Evolutionary conservation across 1,284 basidiomycete genomes (phyloP).

Genomic region (Rhodotorula sp.): DNA sequence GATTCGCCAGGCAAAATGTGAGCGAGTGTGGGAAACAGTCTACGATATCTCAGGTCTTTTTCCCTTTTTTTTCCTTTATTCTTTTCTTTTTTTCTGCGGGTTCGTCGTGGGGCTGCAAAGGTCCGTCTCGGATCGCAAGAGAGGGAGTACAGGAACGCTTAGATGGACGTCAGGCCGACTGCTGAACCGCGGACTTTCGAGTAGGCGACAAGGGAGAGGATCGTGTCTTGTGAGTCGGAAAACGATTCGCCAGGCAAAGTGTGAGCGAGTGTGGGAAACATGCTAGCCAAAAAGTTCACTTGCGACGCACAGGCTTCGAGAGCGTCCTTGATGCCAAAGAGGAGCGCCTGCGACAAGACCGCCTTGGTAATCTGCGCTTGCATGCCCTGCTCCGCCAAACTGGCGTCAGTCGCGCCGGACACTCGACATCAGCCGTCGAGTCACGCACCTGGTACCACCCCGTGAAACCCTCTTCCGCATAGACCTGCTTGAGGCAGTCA

Average conservation of each 20-base stretch:
- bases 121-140: too few relatives aligned
- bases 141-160: background rate
- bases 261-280: too few relatives aligned
- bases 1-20: too few relatives aligned
- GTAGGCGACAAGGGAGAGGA: conserved; percentile 35
- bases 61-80: too few relatives aligned
- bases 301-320: conserved; percentile 41
- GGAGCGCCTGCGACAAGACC: conserved; percentile 68
- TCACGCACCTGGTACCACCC: conserved; percentile 86
- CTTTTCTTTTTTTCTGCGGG: too few relatives aligned
- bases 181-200: conserved; percentile 22
- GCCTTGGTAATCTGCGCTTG: conserved; percentile 86
- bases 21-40: too few relatives aligned
- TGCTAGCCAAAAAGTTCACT: background rate
- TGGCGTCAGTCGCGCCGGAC: background rate
- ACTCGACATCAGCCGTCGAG: too few relatives aligned
- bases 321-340: conserved; percentile 46
- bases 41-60: too few relatives aligned
- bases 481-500: conserved; percentile 71
- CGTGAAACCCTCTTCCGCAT: conserved; percentile 60
- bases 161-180: conserved; percentile 33
- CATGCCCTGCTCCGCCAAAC: conserved; percentile 63
- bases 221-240: conserved; percentile 21
- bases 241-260: too few relatives aligned
- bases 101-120: background rate